Evolutionary conservation across 805 yeast species (phyloP), one percentile per base, ranked within the genome.

Genomic region (Yarrowia sp.): DNA sequence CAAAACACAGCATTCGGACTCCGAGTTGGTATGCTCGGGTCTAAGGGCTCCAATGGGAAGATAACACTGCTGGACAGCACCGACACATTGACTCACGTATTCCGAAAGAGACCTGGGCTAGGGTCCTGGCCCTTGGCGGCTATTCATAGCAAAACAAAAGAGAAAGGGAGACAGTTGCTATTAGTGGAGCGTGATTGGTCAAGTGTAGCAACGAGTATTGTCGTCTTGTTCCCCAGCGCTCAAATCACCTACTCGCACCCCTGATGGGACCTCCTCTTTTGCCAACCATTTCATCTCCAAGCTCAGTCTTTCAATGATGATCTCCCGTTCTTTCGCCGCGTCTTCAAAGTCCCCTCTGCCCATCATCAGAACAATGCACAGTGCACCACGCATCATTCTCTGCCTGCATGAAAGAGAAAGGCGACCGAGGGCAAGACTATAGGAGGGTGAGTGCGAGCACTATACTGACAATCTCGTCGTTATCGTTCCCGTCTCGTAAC

Each of bases 261-360:
- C 30, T 24, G 30, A 24, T 5, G n/a, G 30, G 30, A 24, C 30
- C 30, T 24, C 30, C 42, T 39, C 42, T 39, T 39, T 39, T 14
- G 42, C 6, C 30, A 24, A 24, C 30, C 3, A 24, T 24, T 24
- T 24, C 30, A 24, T 24, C 30, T 24, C 30, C 30, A 24, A 24
- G 30, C 30, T n/a, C 30, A 24, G 38, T 36, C 38, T 36, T 36
- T 36, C 20, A n/a, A n/a, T n/a, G 56, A 13, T 34, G 56, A 50
- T 50, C 56, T 50, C 56, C 56, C 56, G 56, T 50, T 13, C 34
- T 33, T 33, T 34, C 39, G 55, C 53, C 53, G 53, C 53, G n/a
- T n/a, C n/a, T 17, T n/a, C 53, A 30, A 9, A 12, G 7, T 14
- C 39, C 42, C 30, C 42, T 50, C 56, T 50, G 56, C 33, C 56